Evolutionary conservation across 345 rosid genomes (phyloP), one percentile per base, ranked within the genome.

Genomic region (Firmiana major): DNA sequence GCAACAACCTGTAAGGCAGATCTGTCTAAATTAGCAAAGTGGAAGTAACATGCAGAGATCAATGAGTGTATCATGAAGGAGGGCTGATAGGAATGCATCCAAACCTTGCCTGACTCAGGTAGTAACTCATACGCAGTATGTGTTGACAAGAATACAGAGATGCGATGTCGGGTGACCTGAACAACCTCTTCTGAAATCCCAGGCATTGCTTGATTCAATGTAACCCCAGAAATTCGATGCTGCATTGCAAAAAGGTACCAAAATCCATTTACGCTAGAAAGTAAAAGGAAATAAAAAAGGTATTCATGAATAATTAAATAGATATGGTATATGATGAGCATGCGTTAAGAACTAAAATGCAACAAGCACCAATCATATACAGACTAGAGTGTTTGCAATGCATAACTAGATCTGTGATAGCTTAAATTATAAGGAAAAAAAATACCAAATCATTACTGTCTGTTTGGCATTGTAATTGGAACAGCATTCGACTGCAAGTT

Each of bases 61-160:
- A 38, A 74, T 22, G 28, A 22, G 11, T 13, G 21, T 40, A 54
- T 75, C 22, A 28, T 59, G 34, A 48, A 48, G 36, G 43, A 71
- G 69, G 75, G 63, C 34, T 7, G 7, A 65, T 62, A 79, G 83
- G 57, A 53, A 83, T 73, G 81, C 62, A 81, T 80, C 80, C 93
- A 86, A 78, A 91, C 96, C 93, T 91, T 91, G 89, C 96, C 96
- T 71, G 96, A 91, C 92, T 88, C 89, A 43, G 96, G 96, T 80
- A 91, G 88, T 73, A 91, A 84, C 78, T 89, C 96, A 60, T 91
- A 89, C 31, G 89, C 90, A 45, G 90, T 89, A 59, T 88, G 92
- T 4, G 86, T 76, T 57, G 86, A 82, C 82, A 91, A 79, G 81
- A 87, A 89, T 34, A 79, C 74, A 81, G 90, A 88, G 73, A 91